A percentile compares a stretch with the other conserved stretches of the same genome.
Conservation (phyloP, 345 rosid genomes). For the Murraya koenigii region DNA sequence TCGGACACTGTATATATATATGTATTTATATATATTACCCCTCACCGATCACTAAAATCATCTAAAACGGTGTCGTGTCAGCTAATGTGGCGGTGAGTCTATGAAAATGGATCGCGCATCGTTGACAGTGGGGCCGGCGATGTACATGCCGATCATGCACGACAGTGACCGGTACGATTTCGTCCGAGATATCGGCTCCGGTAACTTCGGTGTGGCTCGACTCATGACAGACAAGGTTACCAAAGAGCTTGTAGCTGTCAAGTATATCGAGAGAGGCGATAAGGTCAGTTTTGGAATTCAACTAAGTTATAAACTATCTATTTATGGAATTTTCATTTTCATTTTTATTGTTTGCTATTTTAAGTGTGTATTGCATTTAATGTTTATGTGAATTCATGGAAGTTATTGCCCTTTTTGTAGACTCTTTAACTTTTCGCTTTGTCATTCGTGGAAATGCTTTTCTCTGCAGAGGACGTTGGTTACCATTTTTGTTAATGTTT, state of each 20-base stretch:
- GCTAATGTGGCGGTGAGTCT: slow-evolving; percentile 17
- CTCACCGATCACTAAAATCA: slow-evolving; percentile 13
- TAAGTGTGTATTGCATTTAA: background rate
- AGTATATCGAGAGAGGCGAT: slow-evolving; percentile 94
- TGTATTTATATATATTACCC: too few relatives aligned
- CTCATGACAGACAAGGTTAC: slow-evolving; percentile 83
- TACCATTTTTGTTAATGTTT: background rate
- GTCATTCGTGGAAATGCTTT: background rate
- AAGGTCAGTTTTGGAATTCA: slow-evolving; percentile 42
- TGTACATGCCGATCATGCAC: slow-evolving; percentile 96
- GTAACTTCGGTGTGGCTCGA: slow-evolving; percentile 86
- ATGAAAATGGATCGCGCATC: slow-evolving; percentile 47
- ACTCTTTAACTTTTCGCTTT: background rate
- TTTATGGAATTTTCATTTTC: slow-evolving; percentile 9
- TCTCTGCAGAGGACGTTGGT: background rate
- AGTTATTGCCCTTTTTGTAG: background rate
- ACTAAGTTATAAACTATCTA: background rate
- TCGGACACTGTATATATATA: background rate
- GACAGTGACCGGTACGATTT: slow-evolving; percentile 92
- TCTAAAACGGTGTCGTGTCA: slow-evolving; percentile 8
- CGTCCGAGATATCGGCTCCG: slow-evolving; percentile 82
- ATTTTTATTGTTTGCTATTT: background rate
- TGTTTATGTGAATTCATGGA: background rate
- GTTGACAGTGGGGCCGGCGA: slow-evolving; percentile 50
- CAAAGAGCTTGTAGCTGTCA: slow-evolving; percentile 89